These are phyloP conservation scores for Mycogone perniciosa DNA, from an alignment of 2,329 filamentous ascomycete species.

Conservation along the genomic window DNA sequence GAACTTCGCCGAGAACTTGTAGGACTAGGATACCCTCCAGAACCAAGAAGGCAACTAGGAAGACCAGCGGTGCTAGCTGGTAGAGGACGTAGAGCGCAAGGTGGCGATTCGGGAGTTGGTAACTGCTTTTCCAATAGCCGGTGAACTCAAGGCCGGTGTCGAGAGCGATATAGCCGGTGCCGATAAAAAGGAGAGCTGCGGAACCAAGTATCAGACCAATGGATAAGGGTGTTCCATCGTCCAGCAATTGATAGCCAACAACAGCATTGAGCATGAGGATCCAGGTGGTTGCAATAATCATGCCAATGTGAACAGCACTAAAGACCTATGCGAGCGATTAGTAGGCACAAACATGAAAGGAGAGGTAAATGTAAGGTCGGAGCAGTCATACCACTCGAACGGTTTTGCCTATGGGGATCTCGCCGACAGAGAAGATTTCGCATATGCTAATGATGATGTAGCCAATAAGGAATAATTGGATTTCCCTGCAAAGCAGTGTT, in stretches of 20 bases:
- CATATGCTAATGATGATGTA: conserved; percentile 87
- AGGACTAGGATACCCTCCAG: conserved; percentile 81
- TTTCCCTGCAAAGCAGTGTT: conserved; percentile 59
- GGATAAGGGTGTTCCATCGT: conserved; percentile 85
- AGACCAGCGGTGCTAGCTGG: conserved; percentile 80
- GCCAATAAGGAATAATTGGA: conserved; percentile 85
- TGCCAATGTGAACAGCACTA: conserved; percentile 80
- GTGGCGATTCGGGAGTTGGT: conserved; percentile 56
- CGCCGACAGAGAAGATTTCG: conserved; percentile 93
- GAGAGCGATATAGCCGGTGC: conserved; percentile 90
- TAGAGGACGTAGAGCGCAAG: conserved; percentile 93
- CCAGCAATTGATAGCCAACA: conserved; percentile 87
- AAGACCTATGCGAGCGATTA: conserved; percentile 57
- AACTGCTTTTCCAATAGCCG: conserved; percentile 62
- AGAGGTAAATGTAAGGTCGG: background rate
- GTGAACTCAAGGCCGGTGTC: conserved; percentile 90
- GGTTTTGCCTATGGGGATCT: conserved; percentile 66
- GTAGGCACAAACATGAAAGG: conserved; percentile 2
- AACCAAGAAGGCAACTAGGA: conserved; percentile 80
- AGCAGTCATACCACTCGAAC: conserved; percentile 61
- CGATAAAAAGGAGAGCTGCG: conserved; percentile 67
- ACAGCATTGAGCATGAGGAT: conserved; percentile 85
- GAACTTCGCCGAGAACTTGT: conserved; percentile 75
- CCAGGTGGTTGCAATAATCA: conserved; percentile 85
- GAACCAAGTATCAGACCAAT: conserved; percentile 69